These are phyloP conservation scores for Blastocystis sp. DNA, from an alignment of 352 stramenopile species.

Conservation along the genomic window DNA sequence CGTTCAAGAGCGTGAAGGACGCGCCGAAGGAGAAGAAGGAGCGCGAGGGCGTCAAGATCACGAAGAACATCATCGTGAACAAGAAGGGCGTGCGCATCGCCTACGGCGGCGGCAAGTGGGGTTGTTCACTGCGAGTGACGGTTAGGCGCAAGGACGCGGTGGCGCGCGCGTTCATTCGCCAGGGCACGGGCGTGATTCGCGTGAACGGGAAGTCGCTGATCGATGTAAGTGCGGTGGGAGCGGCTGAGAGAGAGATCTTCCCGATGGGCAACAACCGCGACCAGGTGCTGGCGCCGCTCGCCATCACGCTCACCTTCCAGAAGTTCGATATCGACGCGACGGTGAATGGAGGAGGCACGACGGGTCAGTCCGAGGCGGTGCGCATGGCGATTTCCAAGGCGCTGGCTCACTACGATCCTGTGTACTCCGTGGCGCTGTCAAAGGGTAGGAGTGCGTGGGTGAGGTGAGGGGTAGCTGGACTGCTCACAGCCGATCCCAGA, in stretches of 20 bases:
- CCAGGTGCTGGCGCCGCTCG: constrained; percentile 77
- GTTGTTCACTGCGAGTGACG: background rate
- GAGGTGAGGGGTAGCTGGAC: constrained; percentile 79
- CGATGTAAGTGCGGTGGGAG: constrained; percentile 85
- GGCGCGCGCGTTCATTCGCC: constrained; percentile 91
- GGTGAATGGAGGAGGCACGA: constrained; percentile 89
- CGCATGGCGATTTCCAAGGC: constrained; percentile 89
- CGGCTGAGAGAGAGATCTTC: constrained; percentile 75
- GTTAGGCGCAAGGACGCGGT: constrained; percentile 87
- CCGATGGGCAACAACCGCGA: constrained; percentile 72
- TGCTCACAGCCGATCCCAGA: constrained; percentile 90
- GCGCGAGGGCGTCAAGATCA: background rate
- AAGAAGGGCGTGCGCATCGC: constrained; percentile 16
- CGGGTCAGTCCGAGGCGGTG: constrained; percentile 89
- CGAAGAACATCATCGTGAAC: constrained; percentile 8
- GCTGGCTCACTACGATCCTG: constrained; percentile 90
- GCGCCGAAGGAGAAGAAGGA: background rate
- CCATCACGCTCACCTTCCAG: constrained; percentile 78
- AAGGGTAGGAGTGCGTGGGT: background rate
- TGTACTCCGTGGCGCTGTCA: constrained; percentile 77
- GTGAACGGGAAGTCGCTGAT: constrained; percentile 92
- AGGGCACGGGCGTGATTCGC: constrained; percentile 85
- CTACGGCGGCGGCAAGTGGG: constrained; percentile 34
- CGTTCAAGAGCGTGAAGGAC: background rate
- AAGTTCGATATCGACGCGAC: constrained; percentile 89